Evolutionary conservation across 2,329 filamentous ascomycete genomes (phyloP), one percentile per base, ranked within the genome.

Genomic region (Fusarium xylarioides): DNA sequence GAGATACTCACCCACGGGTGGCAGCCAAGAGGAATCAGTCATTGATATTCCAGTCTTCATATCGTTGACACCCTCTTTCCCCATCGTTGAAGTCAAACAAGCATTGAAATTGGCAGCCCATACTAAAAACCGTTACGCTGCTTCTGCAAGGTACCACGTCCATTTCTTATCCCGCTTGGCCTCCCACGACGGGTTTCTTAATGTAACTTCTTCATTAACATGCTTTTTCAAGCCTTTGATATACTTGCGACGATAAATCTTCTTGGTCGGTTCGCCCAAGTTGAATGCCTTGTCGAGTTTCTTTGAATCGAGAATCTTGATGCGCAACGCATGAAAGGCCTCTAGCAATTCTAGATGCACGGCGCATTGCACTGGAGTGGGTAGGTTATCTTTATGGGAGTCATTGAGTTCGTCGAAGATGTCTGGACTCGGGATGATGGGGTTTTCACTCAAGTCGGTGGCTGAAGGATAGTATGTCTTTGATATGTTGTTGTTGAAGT

Each of bases 271-370:
- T 15, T 28, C 60, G 28, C 57, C 66, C 53, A 70, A 50, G 8
- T 63, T 66, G 43, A 76, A 75, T 5, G 62, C 49, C 40, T 44
- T 34, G 34, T 70, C 75, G 1, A 78, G 59, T 11, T 42, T 28
- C 28, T 46, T 40, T 9, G 73, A 76, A 11, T 52, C 58, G 12
- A 77, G 44, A 42, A 78, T 55, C 3, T 49, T 68, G 9, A 67
- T 56, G n/a, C 84, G 85, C 32, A 91, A 80, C 52, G 86, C 84
- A 52, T 88, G 84, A 47, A 91, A 85, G 12, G 85, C 84, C 67
- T 90, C 86, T 5, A 91, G 82, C 4, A 91, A 81, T 76, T 90
- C 89, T 16, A 91, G 82, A 78, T 91, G 90, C 4, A 85, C 86
- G 26, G 88, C 86, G 72, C 88, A 90, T 47, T 80, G 70, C 52